Conservation (phyloP, 164 flowering plant genomes). For the Amborella trichopoda region DNA sequence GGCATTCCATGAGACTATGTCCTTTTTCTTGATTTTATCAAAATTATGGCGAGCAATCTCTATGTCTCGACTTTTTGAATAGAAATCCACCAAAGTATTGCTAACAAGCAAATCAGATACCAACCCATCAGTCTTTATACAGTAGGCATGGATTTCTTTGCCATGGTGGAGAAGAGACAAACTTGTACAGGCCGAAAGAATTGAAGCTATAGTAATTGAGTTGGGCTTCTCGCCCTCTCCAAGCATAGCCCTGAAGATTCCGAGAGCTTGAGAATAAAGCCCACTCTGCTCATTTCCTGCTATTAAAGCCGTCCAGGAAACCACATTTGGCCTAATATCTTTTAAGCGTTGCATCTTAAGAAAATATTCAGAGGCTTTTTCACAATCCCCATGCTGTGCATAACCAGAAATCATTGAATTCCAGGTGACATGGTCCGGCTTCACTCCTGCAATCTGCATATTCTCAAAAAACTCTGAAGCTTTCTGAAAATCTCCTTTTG, state of each 20-base stretch:
- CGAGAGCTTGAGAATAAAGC: constrained; percentile 13
- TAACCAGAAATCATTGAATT: constrained; percentile 27
- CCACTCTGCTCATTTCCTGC: constrained; percentile 25
- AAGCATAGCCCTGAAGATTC: constrained; percentile 22
- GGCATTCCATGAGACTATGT: constrained; percentile 62
- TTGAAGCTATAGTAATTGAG: constrained; percentile 21
- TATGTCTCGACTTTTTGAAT: constrained; percentile 48
- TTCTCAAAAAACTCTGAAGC: constrained; percentile 19
- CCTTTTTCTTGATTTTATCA: constrained; percentile 40
- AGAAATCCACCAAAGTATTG: constrained; percentile 68
- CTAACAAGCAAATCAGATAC: constrained; percentile 36
- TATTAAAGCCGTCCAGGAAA: constrained; percentile 28
- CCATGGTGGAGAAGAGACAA: constrained; percentile 27
- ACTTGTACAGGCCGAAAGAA: constrained; percentile 28
- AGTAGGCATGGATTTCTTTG: constrained; percentile 30
- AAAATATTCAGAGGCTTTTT: constrained; percentile 22
- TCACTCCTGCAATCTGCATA: constrained; percentile 19
- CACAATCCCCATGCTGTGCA: constrained; percentile 21
- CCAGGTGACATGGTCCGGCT: constrained; percentile 29
- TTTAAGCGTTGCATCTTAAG: constrained; percentile 8
- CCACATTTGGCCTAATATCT: constrained; percentile 21
- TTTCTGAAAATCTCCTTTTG: constrained; percentile 18
- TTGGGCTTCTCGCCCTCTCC: constrained; percentile 23
- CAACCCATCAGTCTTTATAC: constrained; percentile 23
- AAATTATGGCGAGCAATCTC: constrained; percentile 42